phyloP scores from a whole-genome alignment of 768 basidiomycete species.

The Phlebiopsis flavidoalba region DNA sequence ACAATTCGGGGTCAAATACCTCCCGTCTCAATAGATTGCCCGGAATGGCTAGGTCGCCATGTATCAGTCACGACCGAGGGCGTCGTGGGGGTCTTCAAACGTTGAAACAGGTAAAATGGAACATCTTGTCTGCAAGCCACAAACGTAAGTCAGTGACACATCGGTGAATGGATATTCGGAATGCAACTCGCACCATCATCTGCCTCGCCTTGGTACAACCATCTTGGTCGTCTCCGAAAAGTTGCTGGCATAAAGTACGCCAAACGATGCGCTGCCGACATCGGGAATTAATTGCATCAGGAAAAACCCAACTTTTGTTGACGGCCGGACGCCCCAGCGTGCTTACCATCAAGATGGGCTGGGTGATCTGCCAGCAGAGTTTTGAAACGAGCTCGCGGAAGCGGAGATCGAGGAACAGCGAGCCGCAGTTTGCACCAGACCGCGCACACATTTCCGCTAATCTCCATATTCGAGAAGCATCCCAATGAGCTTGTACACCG shows the following conservation, averaged over 20 bases:
- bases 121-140: conserved; percentile 58
- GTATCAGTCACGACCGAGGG: conserved; percentile 71
- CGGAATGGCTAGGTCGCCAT: conserved; percentile 81
- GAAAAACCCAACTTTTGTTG: neutral
- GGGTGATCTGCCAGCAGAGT: conserved; percentile 80
- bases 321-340: neutral
- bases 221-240: conserved; percentile 89
- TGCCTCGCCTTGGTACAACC: conserved; percentile 58
- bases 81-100: conserved; percentile 79
- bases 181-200: conserved; percentile 65
- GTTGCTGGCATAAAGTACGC: conserved; percentile 86
- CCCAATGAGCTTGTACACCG: conserved; percentile 64
- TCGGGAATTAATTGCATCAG: neutral
- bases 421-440: conserved; percentile 84
- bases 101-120: conserved; percentile 90
- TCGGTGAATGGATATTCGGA: too few relatives aligned
- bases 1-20: conserved; percentile 89
- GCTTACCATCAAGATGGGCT: conserved; percentile 76
- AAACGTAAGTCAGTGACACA: neutral
- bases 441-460: conserved; percentile 88
- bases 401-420: conserved; percentile 81
- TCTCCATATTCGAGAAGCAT: conserved; percentile 78
- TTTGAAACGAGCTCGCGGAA: conserved; percentile 79
- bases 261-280: conserved; percentile 26
- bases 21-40: conserved; percentile 74